Conservation (phyloP, 2,329 filamentous ascomycete species). For the Aspergillus intermedius region DNA sequence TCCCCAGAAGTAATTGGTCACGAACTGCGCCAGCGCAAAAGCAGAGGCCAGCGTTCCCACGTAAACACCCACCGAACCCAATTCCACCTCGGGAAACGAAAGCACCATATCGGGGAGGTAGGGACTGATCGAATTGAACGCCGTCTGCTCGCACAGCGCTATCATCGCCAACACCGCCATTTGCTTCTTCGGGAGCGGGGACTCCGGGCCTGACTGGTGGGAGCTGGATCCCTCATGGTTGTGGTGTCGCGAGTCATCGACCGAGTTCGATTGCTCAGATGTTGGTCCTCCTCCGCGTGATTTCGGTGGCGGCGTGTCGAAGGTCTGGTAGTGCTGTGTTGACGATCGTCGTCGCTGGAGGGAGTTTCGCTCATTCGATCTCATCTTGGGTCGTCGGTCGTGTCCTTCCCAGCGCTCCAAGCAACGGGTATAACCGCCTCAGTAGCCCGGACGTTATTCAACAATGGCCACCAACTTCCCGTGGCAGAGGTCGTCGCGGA, state of each 20-base stretch:
- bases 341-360: conserved; percentile 37
- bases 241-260: conserved; percentile 20
- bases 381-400: conserved; percentile 19
- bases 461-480: too few relatives aligned
- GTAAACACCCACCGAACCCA: conserved; percentile 69
- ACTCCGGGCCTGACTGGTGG: conserved; percentile 31
- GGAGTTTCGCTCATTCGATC: conserved; percentile 20
- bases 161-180: conserved; percentile 80
- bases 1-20: conserved; percentile 88
- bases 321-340: conserved; percentile 44
- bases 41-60: conserved; percentile 84
- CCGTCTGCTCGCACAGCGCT: conserved; percentile 88
- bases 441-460: too few relatives aligned
- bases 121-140: conserved; percentile 90
- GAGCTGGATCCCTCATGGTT: conserved; percentile 18
- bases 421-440: neutral
- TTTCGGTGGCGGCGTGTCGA: conserved; percentile 42
- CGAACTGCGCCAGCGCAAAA: conserved; percentile 87
- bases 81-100: conserved; percentile 72
- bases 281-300: conserved; percentile 40
- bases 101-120: conserved; percentile 91
- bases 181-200: conserved; percentile 75
- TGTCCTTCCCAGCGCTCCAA: neutral
- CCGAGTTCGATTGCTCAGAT: conserved; percentile 36
- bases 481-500: neutral